Percentiles rank a stretch among this genome's conserved stretches.
Conservation (phyloP, 106 monocot species). For the Xerophyta viscosa region DNA sequence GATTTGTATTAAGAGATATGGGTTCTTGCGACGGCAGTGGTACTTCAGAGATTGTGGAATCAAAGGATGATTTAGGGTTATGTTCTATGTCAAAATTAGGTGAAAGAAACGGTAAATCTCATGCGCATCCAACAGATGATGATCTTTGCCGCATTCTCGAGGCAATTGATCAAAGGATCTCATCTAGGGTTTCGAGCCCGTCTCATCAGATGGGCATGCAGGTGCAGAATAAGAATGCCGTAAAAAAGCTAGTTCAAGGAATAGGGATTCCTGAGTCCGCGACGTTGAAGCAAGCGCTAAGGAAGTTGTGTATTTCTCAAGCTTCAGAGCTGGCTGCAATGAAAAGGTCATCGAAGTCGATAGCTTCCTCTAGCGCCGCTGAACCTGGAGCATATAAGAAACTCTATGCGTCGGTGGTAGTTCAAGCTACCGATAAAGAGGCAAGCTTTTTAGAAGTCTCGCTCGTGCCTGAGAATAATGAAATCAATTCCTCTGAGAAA, state of each 20-base stretch:
- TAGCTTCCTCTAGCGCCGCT: slow-evolving; percentile 12
- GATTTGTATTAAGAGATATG: slow-evolving; percentile 11
- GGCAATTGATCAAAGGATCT: slow-evolving; percentile 19
- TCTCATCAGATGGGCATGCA: slow-evolving; percentile 8
- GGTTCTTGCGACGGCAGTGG: slow-evolving; percentile 24
- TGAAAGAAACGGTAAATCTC: slow-evolving; percentile 8
- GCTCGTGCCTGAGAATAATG: slow-evolving; percentile 28
- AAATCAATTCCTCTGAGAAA: too few relatives aligned
- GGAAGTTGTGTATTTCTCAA: slow-evolving; percentile 60
- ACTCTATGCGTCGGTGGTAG: slow-evolving; percentile 48
- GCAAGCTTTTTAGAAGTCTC: slow-evolving; percentile 36
- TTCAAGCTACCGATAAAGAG: slow-evolving; percentile 32
- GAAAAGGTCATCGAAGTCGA: slow-evolving; percentile 42
- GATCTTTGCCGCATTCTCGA: slow-evolving; percentile 18
- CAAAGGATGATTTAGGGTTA: slow-evolving; percentile 24
- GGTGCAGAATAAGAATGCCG: slow-evolving; percentile 2
- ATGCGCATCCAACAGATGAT: slow-evolving; percentile 7
- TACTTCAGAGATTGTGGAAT: slow-evolving; percentile 69
- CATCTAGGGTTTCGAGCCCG: slow-evolving; percentile 5
- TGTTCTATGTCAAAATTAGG: slow-evolving; percentile 11
- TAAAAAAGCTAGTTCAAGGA: slow-evolving; percentile 24
- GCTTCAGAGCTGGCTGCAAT: slow-evolving; percentile 74
- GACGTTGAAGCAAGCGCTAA: slow-evolving; percentile 62
- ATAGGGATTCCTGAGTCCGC: slow-evolving; percentile 50
- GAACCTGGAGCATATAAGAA: slow-evolving; percentile 43